Conservation (phyloP, 352 stramenopile species). For the Phytopythium oedochilum region DNA sequence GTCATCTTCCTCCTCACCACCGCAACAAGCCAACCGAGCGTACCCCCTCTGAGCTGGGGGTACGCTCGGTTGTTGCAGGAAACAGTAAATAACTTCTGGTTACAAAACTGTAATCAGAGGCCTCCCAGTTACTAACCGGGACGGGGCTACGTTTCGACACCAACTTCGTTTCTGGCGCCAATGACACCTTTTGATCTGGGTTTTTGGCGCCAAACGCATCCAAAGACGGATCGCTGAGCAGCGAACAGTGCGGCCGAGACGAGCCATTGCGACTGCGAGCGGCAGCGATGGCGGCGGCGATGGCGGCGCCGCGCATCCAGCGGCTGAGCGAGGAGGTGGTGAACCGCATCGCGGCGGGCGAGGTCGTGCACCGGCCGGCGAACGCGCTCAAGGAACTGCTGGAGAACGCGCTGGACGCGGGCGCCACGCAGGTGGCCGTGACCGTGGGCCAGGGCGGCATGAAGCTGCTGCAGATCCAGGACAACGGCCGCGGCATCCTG, state of each 20-base stretch:
- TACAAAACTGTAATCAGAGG: too few species aligned
- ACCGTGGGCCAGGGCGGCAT: constrained; percentile 84
- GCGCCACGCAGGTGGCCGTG: constrained; percentile 79
- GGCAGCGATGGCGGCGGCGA: neutral
- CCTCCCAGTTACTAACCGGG: too few species aligned
- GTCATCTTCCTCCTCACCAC: neutral
- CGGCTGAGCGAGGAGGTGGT: constrained; percentile 90
- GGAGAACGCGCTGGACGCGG: constrained; percentile 98
- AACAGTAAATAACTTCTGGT: too few species aligned
- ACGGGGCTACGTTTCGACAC: too few species aligned
- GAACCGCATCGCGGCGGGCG: constrained; percentile 92
- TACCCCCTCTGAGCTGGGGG: too few species aligned
- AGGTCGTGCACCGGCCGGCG: constrained; percentile 94
- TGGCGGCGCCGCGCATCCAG: constrained; percentile 54
- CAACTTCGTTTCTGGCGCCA: neutral
- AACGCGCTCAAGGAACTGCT: constrained; percentile 98
- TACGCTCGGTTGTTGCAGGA: too few species aligned
- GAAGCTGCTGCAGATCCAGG: constrained; percentile 93
- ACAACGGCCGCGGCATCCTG: constrained; percentile 93
- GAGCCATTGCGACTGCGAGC: neutral
- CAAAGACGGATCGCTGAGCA: too few species aligned
- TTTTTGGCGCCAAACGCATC: neutral
- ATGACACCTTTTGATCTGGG: neutral
- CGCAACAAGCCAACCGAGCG: too few species aligned
- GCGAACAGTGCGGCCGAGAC: neutral